Conservation (phyloP, 2,329 filamentous ascomycete genomes). For the Fusarium poae region DNA sequence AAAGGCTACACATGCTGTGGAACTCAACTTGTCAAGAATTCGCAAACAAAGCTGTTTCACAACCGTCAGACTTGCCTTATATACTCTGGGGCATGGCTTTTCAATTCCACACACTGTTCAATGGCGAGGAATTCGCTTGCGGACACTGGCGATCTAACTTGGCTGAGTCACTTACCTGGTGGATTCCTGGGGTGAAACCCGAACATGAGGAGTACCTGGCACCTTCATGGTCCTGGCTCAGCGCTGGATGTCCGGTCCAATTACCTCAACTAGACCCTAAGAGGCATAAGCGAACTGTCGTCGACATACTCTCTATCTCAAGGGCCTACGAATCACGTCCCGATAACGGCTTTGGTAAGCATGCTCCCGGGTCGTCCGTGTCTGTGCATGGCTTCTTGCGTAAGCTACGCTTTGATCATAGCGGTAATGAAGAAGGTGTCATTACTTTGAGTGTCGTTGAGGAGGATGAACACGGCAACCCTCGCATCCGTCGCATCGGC, state of each 20-base stretch:
- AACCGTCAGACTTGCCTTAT: neutral
- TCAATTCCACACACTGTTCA: neutral
- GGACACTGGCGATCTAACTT: neutral
- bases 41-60: neutral
- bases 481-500: neutral
- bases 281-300: neutral
- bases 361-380: neutral
- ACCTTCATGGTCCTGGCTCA: neutral
- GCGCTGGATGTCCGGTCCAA: neutral
- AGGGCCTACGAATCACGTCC: neutral
- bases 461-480: neutral
- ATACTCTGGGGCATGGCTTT: neutral
- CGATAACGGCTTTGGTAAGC: neutral
- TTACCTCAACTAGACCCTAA: neutral
- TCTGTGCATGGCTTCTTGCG: neutral
- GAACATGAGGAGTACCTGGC: neutral
- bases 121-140: neutral
- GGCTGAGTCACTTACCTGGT: neutral
- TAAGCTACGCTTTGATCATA: neutral
- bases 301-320: neutral
- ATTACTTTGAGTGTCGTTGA: neutral
- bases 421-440: neutral
- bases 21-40: constrained; percentile 2
- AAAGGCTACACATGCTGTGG: neutral
- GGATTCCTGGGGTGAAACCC: neutral